A percentile compares a stretch with the other conserved stretches of the same genome.
Conservation (phyloP, 1,284 basidiomycete genomes). For the Fomitopsis palustris region DNA sequence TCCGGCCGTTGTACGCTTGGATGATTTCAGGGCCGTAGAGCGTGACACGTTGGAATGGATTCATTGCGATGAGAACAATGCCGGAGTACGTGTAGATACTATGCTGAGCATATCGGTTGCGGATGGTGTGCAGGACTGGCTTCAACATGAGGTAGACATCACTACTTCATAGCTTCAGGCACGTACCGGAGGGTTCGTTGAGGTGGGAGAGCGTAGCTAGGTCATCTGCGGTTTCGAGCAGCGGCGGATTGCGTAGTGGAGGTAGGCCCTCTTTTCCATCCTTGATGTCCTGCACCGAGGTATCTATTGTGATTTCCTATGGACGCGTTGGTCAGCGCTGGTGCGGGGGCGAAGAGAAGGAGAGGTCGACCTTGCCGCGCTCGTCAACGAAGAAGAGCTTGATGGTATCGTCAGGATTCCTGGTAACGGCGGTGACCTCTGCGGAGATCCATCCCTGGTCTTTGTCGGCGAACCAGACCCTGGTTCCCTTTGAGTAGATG, state of each 20-base stretch:
- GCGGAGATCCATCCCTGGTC: conserved; percentile 91
- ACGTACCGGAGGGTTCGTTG: conserved; percentile 92
- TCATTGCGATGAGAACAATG: conserved; percentile 97
- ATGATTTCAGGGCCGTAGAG: conserved; percentile 96
- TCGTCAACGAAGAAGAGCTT: conserved; percentile 82
- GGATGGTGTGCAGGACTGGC: conserved; percentile 92
- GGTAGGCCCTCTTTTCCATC: conserved; percentile 77
- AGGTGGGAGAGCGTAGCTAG: conserved; percentile 96
- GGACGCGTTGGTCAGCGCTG: neutral
- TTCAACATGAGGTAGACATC: neutral
- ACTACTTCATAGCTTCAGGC: neutral
- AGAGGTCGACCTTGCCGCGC: conserved; percentile 72
- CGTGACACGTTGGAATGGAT: conserved; percentile 94
- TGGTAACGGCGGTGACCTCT: conserved; percentile 68
- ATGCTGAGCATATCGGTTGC: conserved; percentile 94
- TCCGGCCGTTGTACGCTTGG: conserved; percentile 91
- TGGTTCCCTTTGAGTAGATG: conserved; percentile 81
- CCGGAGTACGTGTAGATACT: conserved; percentile 99
- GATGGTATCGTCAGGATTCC: conserved; percentile 63
- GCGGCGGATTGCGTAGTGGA: conserved; percentile 93
- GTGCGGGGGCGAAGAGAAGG: conserved; percentile 1
- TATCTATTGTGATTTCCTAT: conserved; percentile 75
- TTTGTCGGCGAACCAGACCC: conserved; percentile 90
- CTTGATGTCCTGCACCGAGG: conserved; percentile 76
- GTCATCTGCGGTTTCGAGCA: conserved; percentile 96